Evolutionary conservation across 83 land plant genomes (phyloP), one percentile per base, ranked within the genome.

Genomic region (Isoetes engelmannii): DNA sequence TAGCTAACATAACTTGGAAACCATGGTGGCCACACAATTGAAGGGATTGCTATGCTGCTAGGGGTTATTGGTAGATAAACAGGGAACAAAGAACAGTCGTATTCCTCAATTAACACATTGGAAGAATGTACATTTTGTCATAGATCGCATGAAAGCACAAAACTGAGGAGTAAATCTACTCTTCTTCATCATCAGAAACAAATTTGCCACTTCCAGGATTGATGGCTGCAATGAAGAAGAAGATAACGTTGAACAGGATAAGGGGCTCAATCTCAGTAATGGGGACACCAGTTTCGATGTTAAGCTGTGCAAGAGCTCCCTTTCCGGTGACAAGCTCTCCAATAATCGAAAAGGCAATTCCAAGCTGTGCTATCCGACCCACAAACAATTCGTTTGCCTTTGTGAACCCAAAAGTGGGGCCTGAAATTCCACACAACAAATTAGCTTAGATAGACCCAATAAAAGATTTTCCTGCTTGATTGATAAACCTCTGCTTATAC

Each of bases 211-310:
- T 85, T 1, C 98, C 98, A 2, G 98, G 98, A 73, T 93, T 93
- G 74, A 90, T 41, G 12, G 96, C 98, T 0, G 98, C 98, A 69
- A 93, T 1, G 72, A 87, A 88, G 92, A 93, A 93, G 88, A 93
- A 93, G 47, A 68, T 18, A 10, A 93, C 82, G 55, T 91, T 90
- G 74, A 90, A 82, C 63, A 93, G 44, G 55, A 93, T 79, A 9
- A 93, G 80, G 0, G 96, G 96, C 67, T 93, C 98, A 19, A 93
- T 82, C 37, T 93, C 98, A n/a, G 43, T 81, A 28, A 92, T 80
- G 59, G 98, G 96, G 44, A 92, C 83, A 19, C 98, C 98, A 0
- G 96, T 92, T 82, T 92, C 98, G 59, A 92, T 81, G 85, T 92
- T 92, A 12, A 93, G 84, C 79, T 90, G 98, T 3, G 90, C 96